Conservation (phyloP, 1,139 yeast species). For the Taphrina flavorubra region DNA sequence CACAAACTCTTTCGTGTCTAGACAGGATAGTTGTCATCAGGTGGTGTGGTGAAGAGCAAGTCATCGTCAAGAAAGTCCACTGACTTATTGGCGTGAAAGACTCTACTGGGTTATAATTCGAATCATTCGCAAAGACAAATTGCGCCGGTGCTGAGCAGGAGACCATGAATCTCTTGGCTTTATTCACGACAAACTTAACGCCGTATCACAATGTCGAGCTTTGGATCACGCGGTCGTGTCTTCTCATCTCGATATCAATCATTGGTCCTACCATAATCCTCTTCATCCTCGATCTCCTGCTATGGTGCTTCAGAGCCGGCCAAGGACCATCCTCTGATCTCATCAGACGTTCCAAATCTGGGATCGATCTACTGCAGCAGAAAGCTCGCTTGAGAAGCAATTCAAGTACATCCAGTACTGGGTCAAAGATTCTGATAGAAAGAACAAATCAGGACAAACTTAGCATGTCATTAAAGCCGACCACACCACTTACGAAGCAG, state of each 20-base stretch:
- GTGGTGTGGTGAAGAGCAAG: too few relatives aligned
- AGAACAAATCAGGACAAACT: neutral
- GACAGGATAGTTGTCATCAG: too few relatives aligned
- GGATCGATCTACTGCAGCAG: slow-evolving; percentile 20
- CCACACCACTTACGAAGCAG: neutral
- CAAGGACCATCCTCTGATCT: slow-evolving; percentile 24
- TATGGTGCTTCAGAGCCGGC: slow-evolving; percentile 36
- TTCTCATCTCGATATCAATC: slow-evolving; percentile 17
- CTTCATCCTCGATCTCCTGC: slow-evolving; percentile 29
- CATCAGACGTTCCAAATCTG: slow-evolving; percentile 14
- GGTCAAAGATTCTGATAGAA: neutral
- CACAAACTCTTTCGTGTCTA: too few relatives aligned
- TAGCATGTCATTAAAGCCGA: neutral
- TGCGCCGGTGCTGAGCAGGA: neutral
- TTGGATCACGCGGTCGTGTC: slow-evolving; percentile 32
- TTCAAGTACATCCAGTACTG: slow-evolving; percentile 1
- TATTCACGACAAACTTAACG: slow-evolving; percentile 27
- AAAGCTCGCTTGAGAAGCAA: slow-evolving; percentile 29
- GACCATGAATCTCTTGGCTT: neutral
- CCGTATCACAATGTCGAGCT: slow-evolving; percentile 22
- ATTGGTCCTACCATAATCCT: slow-evolving; percentile 35
- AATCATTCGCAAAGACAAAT: neutral
- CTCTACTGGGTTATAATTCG: too few relatives aligned
- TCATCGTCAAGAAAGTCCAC: too few relatives aligned
- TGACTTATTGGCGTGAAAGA: too few relatives aligned